phyloP scores from a whole-genome alignment of 2,329 filamentous ascomycete species.

The Microthyrium microscopicum region DNA sequence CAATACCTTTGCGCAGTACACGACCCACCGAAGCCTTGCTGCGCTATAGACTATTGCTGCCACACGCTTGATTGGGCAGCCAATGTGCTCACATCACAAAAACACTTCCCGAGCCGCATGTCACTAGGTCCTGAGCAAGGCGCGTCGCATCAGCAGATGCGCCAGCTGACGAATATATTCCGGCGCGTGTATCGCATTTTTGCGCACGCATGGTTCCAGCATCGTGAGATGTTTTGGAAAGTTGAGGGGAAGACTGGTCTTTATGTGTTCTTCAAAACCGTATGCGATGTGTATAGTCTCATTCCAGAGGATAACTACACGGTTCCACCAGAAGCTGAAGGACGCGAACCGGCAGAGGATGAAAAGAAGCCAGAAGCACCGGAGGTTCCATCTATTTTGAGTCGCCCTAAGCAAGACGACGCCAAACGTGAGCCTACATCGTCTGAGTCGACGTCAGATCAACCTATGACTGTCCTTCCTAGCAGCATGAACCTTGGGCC shows the following conservation, averaged over 20 bases:
- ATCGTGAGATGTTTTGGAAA: slow-evolving; percentile 86
- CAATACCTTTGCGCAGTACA: slow-evolving; percentile 97
- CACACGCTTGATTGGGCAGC: slow-evolving; percentile 97
- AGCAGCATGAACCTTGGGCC: slow-evolving; percentile 32
- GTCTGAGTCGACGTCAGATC: slow-evolving; percentile 16
- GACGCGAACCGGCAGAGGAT: slow-evolving; percentile 39
- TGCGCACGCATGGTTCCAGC: slow-evolving; percentile 97
- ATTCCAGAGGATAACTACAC: slow-evolving; percentile 93
- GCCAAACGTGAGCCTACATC: slow-evolving; percentile 11
- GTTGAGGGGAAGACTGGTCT: slow-evolving; percentile 82
- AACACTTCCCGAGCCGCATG: slow-evolving; percentile 83
- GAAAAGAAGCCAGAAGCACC: slow-evolving; percentile 19
- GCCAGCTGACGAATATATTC: slow-evolving; percentile 90
- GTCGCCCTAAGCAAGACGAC: slow-evolving; percentile 26
- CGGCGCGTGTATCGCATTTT: slow-evolving; percentile 90
- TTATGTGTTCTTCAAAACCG: slow-evolving; percentile 92
- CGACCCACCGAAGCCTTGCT: slow-evolving; percentile 90
- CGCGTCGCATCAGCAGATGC: slow-evolving; percentile 38
- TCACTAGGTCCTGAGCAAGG: slow-evolving; percentile 31
- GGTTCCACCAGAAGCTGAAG: slow-evolving; percentile 82
- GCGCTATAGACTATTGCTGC: slow-evolving; percentile 97
- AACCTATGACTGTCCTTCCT: no score
- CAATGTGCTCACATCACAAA: slow-evolving; percentile 82
- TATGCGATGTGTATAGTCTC: slow-evolving; percentile 81
- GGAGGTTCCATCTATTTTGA: slow-evolving; percentile 14